Percentiles rank a stretch among this genome's conserved stretches.
These are phyloP conservation scores for Astragalus glycyphyllos DNA, from an alignment of 306 rosid species.

Conservation along the genomic window DNA sequence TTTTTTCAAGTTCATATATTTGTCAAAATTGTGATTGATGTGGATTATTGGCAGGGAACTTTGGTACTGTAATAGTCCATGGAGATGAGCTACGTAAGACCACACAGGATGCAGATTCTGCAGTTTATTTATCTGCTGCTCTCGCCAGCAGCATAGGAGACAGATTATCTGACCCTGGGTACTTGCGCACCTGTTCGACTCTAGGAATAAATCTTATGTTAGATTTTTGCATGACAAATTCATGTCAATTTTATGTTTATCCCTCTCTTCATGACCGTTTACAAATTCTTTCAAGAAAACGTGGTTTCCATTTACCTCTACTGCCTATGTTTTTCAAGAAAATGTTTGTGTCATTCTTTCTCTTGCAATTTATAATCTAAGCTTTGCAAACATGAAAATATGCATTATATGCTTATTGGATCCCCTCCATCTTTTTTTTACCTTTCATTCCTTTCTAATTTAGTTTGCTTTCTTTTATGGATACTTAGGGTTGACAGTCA, in stretches of 20 bases:
- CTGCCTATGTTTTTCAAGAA: slow-evolving; percentile 30
- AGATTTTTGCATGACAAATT: slow-evolving; percentile 4
- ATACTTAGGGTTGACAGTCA: slow-evolving; percentile 59
- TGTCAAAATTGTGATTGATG: slow-evolving; percentile 30
- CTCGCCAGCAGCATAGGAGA: slow-evolving; percentile 46
- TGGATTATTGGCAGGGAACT: slow-evolving; percentile 63
- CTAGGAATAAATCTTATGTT: background rate
- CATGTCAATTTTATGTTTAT: background rate
- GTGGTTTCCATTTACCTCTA: background rate
- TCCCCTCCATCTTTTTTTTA: slow-evolving; percentile 19
- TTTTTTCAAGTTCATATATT: slow-evolving; percentile 1
- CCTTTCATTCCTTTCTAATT: slow-evolving; percentile 16
- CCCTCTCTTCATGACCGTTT: background rate
- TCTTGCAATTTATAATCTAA: slow-evolving; percentile 20
- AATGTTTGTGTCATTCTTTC: slow-evolving; percentile 6
- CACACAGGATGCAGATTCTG: slow-evolving; percentile 46
- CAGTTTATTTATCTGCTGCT: slow-evolving; percentile 54
- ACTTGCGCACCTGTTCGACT: slow-evolving; percentile 41
- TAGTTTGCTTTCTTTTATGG: slow-evolving; percentile 33
- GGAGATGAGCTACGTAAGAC: slow-evolving; percentile 59
- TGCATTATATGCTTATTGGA: slow-evolving; percentile 24
- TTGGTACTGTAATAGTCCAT: slow-evolving; percentile 81
- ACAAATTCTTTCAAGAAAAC: no score
- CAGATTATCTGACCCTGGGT: slow-evolving; percentile 57
- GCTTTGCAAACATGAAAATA: slow-evolving; percentile 29